A percentile compares a stretch with the other conserved stretches of the same genome.
Evolutionary conservation across 768 basidiomycete species (phyloP).

Genomic region (Suillus placidus): DNA sequence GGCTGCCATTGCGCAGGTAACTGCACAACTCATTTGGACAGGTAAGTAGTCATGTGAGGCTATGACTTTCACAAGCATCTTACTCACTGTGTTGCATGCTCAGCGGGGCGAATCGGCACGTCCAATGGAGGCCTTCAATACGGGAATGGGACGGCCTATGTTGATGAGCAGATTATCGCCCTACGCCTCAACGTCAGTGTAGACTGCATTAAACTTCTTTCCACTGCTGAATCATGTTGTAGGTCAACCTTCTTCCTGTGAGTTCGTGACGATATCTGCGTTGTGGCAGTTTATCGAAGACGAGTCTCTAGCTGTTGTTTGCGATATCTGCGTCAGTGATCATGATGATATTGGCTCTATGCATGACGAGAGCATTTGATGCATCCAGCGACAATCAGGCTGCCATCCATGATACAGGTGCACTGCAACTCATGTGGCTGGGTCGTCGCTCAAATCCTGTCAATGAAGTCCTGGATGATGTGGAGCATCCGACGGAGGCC

Average conservation of each 20-base stretch:
- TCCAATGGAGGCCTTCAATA: background rate
- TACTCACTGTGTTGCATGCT: background rate
- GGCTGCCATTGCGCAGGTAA: background rate
- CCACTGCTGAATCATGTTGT: background rate
- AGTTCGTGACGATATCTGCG: background rate
- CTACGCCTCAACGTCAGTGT: background rate
- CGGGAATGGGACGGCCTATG: background rate
- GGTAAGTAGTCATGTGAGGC: background rate
- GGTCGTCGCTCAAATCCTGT: background rate
- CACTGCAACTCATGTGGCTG: conserved; percentile 5
- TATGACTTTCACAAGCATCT: background rate
- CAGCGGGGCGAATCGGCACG: background rate
- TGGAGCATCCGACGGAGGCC: background rate
- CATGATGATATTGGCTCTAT: background rate
- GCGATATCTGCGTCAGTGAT: conserved; percentile 4
- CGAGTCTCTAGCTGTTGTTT: background rate
- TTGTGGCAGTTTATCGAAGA: background rate
- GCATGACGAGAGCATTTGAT: background rate
- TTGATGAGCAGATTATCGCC: background rate
- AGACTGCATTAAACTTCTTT: background rate
- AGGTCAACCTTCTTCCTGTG: conserved; percentile 8
- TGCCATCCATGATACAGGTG: background rate
- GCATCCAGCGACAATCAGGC: background rate
- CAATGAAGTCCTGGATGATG: background rate
- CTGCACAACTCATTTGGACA: conserved; percentile 2